Evolutionary conservation across 257 asterid genomes (phyloP).

Genomic region (Mitragyna speciosa): DNA sequence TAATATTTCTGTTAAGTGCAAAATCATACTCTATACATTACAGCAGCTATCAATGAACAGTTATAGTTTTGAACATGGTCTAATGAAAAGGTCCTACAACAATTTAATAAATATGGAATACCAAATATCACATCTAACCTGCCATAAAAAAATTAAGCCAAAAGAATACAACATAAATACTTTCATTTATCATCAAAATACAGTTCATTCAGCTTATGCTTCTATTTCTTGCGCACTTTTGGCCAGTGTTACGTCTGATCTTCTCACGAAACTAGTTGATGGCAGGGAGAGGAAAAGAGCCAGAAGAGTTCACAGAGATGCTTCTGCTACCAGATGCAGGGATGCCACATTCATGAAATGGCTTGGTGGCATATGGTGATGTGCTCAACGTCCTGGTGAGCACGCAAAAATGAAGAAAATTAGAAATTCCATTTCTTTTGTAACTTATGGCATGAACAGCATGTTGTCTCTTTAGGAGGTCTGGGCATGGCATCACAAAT

Average conservation of each 20-base stretch:
- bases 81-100: neutral
- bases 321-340: conserved; percentile 41
- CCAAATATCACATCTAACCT: conserved; percentile 15
- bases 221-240: conserved; percentile 1
- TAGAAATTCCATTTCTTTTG: no score
- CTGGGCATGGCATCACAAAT: neutral
- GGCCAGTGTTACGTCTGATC: conserved; percentile 3
- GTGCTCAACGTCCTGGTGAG: conserved; percentile 56
- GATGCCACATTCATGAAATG: conserved; percentile 41
- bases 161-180: conserved; percentile 14
- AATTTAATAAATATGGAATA: neutral
- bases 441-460: neutral
- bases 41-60: conserved; percentile 11
- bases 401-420: no score
- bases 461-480: neutral
- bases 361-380: conserved; percentile 50
- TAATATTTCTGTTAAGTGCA: neutral
- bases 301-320: conserved; percentile 47
- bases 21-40: neutral
- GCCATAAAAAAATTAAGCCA: conserved; percentile 14
- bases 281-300: conserved; percentile 45
- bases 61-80: neutral
- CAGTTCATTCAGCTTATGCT: neutral
- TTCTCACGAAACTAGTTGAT: conserved; percentile 26
- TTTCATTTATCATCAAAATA: conserved; percentile 2